Evolutionary conservation across 2,329 filamentous ascomycete genomes (phyloP).

Genomic region (Sarocladium kiliense): DNA sequence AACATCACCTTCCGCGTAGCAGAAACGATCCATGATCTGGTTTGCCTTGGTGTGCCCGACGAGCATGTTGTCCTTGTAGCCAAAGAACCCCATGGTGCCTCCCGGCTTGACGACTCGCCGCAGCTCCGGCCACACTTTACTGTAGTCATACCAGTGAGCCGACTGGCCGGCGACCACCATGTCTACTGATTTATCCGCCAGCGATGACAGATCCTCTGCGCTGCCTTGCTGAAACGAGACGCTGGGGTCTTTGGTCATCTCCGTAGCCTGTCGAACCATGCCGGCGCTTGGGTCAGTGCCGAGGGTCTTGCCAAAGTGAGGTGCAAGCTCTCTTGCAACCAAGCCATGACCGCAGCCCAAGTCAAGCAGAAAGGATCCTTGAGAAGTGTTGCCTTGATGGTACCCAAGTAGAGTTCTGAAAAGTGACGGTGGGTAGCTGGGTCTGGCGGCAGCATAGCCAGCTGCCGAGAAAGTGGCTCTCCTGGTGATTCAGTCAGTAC

Average conservation of each 20-base stretch:
- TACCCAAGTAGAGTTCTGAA: slow-evolving; percentile 50
- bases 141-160: slow-evolving; percentile 63
- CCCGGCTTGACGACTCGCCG: slow-evolving; percentile 46
- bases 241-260: slow-evolving; percentile 34
- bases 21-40: slow-evolving; percentile 47
- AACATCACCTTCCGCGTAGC: slow-evolving; percentile 45
- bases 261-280: slow-evolving; percentile 49
- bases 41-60: slow-evolving; percentile 47
- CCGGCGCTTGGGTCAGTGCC: slow-evolving; percentile 47
- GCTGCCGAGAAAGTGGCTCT: slow-evolving; percentile 51
- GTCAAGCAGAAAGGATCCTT: slow-evolving; percentile 39
- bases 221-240: slow-evolving; percentile 43
- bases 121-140: slow-evolving; percentile 49
- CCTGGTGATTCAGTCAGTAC: slow-evolving; percentile 26
- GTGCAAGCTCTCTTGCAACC: slow-evolving; percentile 47
- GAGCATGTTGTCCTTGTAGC: slow-evolving; percentile 58
- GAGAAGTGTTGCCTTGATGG: slow-evolving; percentile 34
- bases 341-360: slow-evolving; percentile 61
- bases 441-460: slow-evolving; percentile 55
- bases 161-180: slow-evolving; percentile 50
- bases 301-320: slow-evolving; percentile 37
- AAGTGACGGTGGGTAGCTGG: slow-evolving; percentile 50
- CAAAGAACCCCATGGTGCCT: slow-evolving; percentile 55
- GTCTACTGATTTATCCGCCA: slow-evolving; percentile 46
- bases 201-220: slow-evolving; percentile 49